Evolutionary conservation across 148 eudicot genomes (phyloP), one percentile per base, ranked within the genome.

Genomic region (Nepenthes gracilis): DNA sequence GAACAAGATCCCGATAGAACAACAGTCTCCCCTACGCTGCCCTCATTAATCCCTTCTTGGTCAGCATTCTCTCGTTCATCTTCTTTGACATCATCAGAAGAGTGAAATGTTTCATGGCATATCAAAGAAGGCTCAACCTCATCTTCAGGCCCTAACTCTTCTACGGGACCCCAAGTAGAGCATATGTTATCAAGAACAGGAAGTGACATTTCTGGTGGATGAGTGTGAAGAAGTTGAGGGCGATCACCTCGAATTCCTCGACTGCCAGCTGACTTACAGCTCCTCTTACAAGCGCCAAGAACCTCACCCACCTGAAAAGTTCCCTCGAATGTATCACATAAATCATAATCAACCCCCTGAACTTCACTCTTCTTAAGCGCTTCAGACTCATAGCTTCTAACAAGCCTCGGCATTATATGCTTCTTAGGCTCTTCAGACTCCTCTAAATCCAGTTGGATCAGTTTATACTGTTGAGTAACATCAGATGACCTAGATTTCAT

Each of bases 171-270:
- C 91, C 95, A 85, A 57, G 86, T 80, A 33, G 91, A 80, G 65
- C 82, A 69, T 10, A 56, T 59, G 47, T 75, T 47, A 62, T 85
- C 95, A 57, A 74, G 59, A 15, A 61, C 61, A 8, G 72, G 74
- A 50, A 65, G 63, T 6, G 81, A 70, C 81, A 82, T 79, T 7
- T 72, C 62, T 1, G 92, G 95, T 2, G 97, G 96, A 3, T 86
- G 85, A 51, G 80, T 77, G 23, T 23, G 0, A 43, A 89, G 63
- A 32, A 74, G 33, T 0, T 89, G 83, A 0, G 96, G 96, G 14
- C 87, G 70, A 54, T 72, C 78, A 49, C 94, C 97, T 70, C 72
- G 86, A 33, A 89, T 89, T 47, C 93, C 87, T 54, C 67, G 77
- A 23, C 72, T 53, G 59, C 38, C 59, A 55, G 54, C 37, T 49